These are phyloP conservation scores for Pholiota adiposa DNA, from an alignment of 1,284 basidiomycete species.

Conservation along the genomic window DNA sequence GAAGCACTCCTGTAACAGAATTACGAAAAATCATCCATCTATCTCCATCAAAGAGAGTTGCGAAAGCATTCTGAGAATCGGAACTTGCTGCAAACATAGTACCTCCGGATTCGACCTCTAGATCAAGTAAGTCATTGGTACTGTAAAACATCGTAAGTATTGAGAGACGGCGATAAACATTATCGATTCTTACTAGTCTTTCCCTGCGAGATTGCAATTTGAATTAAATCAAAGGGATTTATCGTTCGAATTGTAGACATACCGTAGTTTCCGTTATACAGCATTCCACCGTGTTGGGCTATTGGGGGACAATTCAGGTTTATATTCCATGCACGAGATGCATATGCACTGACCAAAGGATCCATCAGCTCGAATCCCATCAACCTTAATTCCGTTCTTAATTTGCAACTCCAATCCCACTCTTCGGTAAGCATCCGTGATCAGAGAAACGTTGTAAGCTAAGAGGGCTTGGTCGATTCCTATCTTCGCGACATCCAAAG, in stretches of 20 bases:
- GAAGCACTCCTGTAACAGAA: conserved; percentile 53
- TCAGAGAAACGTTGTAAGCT: conserved; percentile 45
- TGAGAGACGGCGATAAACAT: not conserved
- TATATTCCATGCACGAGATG: not conserved
- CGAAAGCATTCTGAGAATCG: conserved; percentile 48
- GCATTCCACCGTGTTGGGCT: conserved; percentile 59
- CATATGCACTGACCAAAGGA: conserved; percentile 46
- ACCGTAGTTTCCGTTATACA: conserved; percentile 65
- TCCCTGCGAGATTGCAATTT: conserved; percentile 29
- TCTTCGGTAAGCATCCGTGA: conserved; percentile 54
- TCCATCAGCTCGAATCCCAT: conserved; percentile 68
- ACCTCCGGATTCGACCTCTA: conserved; percentile 54
- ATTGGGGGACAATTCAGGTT: not conserved
- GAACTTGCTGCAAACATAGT: conserved; percentile 51
- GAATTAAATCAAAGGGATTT: not conserved
- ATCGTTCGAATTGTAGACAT: conserved; percentile 4
- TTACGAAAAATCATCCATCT: conserved; percentile 74
- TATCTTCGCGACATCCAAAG: conserved; percentile 62
- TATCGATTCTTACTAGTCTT: conserved; percentile 50
- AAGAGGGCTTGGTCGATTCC: conserved; percentile 58
- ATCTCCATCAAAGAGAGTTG: conserved; percentile 53
- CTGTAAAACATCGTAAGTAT: conserved; percentile 31
- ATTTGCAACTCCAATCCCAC: conserved; percentile 56
- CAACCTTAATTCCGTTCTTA: conserved; percentile 47
- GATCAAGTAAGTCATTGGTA: conserved; percentile 52